These are phyloP conservation scores for Xerocomellus chrysenteron DNA, from an alignment of 768 basidiomycete species.

Conservation along the genomic window DNA sequence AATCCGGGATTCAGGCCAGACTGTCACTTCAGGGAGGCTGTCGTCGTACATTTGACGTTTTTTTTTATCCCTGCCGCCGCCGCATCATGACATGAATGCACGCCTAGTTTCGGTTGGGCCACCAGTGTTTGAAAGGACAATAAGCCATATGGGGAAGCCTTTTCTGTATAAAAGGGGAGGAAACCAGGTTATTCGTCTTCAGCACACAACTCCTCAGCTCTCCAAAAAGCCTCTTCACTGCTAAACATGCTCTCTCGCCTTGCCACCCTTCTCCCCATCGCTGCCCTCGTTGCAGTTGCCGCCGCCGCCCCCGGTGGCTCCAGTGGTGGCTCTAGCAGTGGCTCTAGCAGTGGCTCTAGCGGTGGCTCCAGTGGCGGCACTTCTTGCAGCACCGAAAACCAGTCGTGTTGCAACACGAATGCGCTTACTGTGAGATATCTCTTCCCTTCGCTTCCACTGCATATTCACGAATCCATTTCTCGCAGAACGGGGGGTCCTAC, in stretches of 20 bases:
- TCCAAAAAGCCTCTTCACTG: not conserved
- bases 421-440: no score
- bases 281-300: not conserved
- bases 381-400: no score
- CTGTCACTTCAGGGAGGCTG: not conserved
- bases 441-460: no score
- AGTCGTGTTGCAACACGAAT: no score
- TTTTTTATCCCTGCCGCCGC: no score
- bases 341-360: no score
- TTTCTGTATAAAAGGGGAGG: not conserved
- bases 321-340: no score
- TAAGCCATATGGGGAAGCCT: not conserved
- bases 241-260: not conserved
- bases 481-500: no score
- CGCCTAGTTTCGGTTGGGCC: not conserved
- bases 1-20: not conserved
- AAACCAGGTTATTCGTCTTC: not conserved
- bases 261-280: not conserved
- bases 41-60: not conserved
- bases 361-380: no score
- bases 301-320: not conserved
- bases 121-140: not conserved
- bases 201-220: not conserved
- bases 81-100: no score
- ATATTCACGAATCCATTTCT: no score